Conservation (phyloP, 2,329 filamentous ascomycete species). For the Fusarium verrucosum region DNA sequence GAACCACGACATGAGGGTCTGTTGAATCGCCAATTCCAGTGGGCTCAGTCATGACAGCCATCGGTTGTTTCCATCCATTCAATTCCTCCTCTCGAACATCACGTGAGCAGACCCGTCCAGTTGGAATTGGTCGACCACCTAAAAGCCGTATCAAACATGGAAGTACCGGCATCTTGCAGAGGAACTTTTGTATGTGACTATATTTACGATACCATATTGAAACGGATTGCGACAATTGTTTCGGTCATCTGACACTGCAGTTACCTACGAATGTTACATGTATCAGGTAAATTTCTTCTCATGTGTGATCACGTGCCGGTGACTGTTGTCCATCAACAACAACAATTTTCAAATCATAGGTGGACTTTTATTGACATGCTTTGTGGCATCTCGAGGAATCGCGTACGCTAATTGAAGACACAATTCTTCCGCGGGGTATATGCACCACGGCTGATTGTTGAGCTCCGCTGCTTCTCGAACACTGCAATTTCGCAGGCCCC, state of each 20-base stretch:
- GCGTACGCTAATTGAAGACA: background rate
- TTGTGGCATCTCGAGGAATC: background rate
- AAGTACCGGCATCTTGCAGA: slow-evolving; percentile 9
- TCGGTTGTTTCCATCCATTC: slow-evolving; percentile 16
- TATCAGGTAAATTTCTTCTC: background rate
- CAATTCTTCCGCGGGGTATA: slow-evolving; percentile 1
- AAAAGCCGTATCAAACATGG: slow-evolving; percentile 20
- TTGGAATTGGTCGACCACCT: slow-evolving; percentile 11
- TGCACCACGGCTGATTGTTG: slow-evolving; percentile 19
- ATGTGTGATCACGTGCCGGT: slow-evolving; percentile 8
- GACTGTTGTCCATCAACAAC: background rate
- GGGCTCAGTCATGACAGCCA: slow-evolving; percentile 25
- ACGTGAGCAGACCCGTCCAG: slow-evolving; percentile 20
- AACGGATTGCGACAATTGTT: slow-evolving; percentile 12
- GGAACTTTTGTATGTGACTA: slow-evolving; percentile 14
- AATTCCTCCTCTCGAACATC: slow-evolving; percentile 28
- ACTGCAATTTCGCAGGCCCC: slow-evolving; percentile 29
- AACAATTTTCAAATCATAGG: background rate
- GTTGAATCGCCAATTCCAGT: slow-evolving; percentile 23
- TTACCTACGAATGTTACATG: too few species aligned
- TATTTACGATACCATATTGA: background rate
- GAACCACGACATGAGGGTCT: slow-evolving; percentile 43
- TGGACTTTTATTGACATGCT: background rate
- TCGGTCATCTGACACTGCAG: background rate
- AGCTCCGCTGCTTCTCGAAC: slow-evolving; percentile 19